Base-by-base conservation (phyloP, 1,139 yeast species). In the Oligophagozyma castellii region DNA sequence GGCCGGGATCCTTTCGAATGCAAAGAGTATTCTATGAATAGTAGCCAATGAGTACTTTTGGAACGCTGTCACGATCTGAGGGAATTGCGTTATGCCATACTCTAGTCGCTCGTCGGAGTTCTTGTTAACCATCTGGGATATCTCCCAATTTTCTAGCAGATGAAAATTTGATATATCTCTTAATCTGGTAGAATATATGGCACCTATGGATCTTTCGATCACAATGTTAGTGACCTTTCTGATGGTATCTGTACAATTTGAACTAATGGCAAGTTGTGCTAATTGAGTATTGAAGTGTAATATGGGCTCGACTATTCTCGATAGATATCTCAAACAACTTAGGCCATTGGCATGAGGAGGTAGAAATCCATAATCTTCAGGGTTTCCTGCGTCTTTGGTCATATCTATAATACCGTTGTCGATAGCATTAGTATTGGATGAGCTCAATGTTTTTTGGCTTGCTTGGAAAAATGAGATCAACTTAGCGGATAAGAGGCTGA, bases 291-390 rank as follows among this genome's bases (percentile, higher is more conserved):
- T 58, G 23, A 60, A 48, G 25, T 55, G 47, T 27, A 65, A 43
- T 29, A 64, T 42, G 8, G 56, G 44, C 28, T 56, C 54, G 27
- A 61, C 47, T 27, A 70, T 52, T 34, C 56, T 47, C 26, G 66
- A 59, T 20, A 70, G 44, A 38, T 66, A 69, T 35, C 65, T 58
- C 12, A 66, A 51, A 2, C 76, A 61, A 28, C 78, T 63, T 18
- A 76, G 51, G 5, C 76, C 66, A 40, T 73, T 76, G 1, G 80
- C 61, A 33, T 59, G 56, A 1, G 73, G 73, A 2, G 84, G 83
- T 16, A 73, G 45, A 40, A 71, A 73, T 2, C 73, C 71, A 48
- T 60, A 63, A 23, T 65, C 48, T 6, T 53, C 39, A 3, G 58
- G 47, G 1, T 44, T 19, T 16, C 54, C 51, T 25, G 38, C 14